These are phyloP conservation scores for Penicillium sp. DNA, from an alignment of 2,329 filamentous ascomycete genomes.

Conservation along the genomic window DNA sequence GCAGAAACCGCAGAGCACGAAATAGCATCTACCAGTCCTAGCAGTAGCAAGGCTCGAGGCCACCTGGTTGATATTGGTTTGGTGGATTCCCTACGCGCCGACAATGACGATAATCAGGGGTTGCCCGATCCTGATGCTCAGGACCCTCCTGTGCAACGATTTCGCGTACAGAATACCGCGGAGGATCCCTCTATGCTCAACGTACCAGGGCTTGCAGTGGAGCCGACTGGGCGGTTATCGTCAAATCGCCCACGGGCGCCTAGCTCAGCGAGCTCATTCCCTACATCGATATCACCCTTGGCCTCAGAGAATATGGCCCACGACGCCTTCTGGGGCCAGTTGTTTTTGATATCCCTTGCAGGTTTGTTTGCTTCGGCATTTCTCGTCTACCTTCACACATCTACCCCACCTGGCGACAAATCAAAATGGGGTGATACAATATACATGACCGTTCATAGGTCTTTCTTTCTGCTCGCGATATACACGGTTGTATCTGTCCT, in stretches of 20 bases:
- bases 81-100: conserved; percentile 57
- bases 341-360: conserved; percentile 80
- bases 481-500: conserved; percentile 88
- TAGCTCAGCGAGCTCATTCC: conserved; percentile 52
- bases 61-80: conserved; percentile 82
- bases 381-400: conserved; percentile 84
- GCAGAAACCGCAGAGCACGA: conserved; percentile 39
- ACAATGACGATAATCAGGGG: conserved; percentile 42
- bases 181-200: conserved; percentile 39
- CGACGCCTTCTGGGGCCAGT: conserved; percentile 85
- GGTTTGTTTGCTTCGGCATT: conserved; percentile 84
- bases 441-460: conserved; percentile 80
- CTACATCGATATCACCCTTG: conserved; percentile 55
- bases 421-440: conserved; percentile 82
- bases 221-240: conserved; percentile 51
- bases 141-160: conserved; percentile 55
- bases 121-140: conserved; percentile 41
- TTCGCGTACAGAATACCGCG: conserved; percentile 46
- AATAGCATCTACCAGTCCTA: conserved; percentile 29
- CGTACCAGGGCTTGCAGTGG: conserved; percentile 47
- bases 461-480: conserved; percentile 82
- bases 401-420: conserved; percentile 62
- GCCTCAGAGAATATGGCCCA: conserved; percentile 71
- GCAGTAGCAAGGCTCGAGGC: conserved; percentile 57
- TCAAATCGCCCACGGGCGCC: conserved; percentile 45